Percentiles rank a stretch among this genome's conserved stretches.
Evolutionary conservation across 306 rosid genomes (phyloP).

Genomic region (Astragalus membranaceus): DNA sequence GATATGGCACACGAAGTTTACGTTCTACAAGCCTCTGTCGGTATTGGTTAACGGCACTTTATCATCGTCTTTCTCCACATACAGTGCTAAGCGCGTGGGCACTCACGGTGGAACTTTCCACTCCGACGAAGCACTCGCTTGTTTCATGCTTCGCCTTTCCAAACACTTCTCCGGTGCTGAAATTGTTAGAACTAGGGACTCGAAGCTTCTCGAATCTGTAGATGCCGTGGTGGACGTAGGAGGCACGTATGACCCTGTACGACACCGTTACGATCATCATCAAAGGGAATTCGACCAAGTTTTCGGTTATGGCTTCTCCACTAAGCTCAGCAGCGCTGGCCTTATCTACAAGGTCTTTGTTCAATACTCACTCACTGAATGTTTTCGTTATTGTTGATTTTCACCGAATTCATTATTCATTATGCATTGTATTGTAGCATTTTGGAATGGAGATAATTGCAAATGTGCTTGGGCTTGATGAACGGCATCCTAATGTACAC

Average conservation of each 20-base stretch:
- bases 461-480: constrained; percentile 37
- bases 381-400: neutral
- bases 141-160: constrained; percentile 50
- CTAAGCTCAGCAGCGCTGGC: constrained; percentile 60
- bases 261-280: constrained; percentile 49
- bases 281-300: constrained; percentile 37
- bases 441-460: constrained; percentile 47
- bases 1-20: neutral
- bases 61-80: constrained; percentile 28
- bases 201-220: constrained; percentile 24
- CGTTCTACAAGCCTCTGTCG: neutral
- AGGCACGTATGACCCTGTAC: constrained; percentile 38
- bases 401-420: neutral
- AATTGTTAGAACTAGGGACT: constrained; percentile 43
- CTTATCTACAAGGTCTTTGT: constrained; percentile 52
- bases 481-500: constrained; percentile 34
- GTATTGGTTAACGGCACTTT: neutral
- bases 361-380: neutral
- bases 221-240: constrained; percentile 61
- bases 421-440: constrained; percentile 24
- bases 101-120: constrained; percentile 55
- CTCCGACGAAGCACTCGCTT: constrained; percentile 65
- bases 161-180: constrained; percentile 34
- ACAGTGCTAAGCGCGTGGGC: constrained; percentile 30
- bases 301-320: constrained; percentile 32